Evolutionary conservation across 2,329 filamentous ascomycete species (phyloP).

Genomic region (Colletotrichum somersetense): DNA sequence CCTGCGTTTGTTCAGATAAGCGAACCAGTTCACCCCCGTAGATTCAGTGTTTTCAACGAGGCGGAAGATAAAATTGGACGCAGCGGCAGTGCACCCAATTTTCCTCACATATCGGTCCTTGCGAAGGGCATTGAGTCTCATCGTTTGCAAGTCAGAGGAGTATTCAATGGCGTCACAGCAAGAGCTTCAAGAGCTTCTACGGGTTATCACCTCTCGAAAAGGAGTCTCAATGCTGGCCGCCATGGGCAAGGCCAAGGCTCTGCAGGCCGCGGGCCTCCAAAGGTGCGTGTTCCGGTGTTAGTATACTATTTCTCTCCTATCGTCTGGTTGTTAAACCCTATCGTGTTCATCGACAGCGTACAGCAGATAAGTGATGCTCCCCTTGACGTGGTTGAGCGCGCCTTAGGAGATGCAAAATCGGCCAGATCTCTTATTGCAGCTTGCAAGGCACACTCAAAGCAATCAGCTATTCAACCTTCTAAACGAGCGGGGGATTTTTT

Average conservation of each 20-base stretch:
- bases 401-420: slow-evolving; percentile 61
- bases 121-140: neutral
- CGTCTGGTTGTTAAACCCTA: neutral
- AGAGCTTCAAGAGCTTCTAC: slow-evolving; percentile 72
- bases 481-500: slow-evolving; percentile 15
- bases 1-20: too few relatives aligned
- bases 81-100: neutral
- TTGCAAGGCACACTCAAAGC: slow-evolving; percentile 65
- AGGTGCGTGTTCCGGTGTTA: slow-evolving; percentile 58
- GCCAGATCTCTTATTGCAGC: slow-evolving; percentile 65
- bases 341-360: slow-evolving; percentile 56
- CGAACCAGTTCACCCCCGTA: neutral
- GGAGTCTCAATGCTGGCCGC: slow-evolving; percentile 68
- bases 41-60: neutral
- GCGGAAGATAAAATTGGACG: neutral
- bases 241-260: slow-evolving; percentile 68
- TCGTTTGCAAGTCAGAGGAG: neutral
- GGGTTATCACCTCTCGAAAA: slow-evolving; percentile 70
- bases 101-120: neutral
- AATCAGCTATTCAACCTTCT: too few relatives aligned
- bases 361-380: slow-evolving; percentile 66
- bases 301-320: neutral
- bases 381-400: slow-evolving; percentile 58
- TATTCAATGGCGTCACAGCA: slow-evolving; percentile 67
- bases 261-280: slow-evolving; percentile 66